Conservation (phyloP, 2,329 filamentous ascomycete genomes). For the Fusarium sp. region DNA sequence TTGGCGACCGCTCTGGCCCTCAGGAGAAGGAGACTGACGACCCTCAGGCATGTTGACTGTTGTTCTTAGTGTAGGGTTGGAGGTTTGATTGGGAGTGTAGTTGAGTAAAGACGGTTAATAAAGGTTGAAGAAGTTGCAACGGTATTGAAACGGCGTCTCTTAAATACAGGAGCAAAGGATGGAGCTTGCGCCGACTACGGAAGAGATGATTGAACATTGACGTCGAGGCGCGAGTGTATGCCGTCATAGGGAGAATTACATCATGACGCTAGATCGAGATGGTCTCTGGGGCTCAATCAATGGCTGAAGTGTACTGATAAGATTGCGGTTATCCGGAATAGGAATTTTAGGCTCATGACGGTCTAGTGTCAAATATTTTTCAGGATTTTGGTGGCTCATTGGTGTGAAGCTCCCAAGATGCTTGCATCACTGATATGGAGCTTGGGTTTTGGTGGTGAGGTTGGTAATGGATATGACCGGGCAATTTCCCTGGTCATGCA, state of each 20-base stretch:
- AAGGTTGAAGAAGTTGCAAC: constrained; percentile 3
- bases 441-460: background rate
- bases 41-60: constrained; percentile 75
- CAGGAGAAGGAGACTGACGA: constrained; percentile 82
- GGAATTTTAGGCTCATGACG: background rate
- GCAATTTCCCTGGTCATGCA: background rate
- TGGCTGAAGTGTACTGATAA: background rate
- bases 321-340: background rate
- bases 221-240: constrained; percentile 40
- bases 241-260: constrained; percentile 46
- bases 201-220: constrained; percentile 40
- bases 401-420: constrained; percentile 15
- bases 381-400: constrained; percentile 9
- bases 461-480: background rate
- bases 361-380: constrained; percentile 9
- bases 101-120: background rate
- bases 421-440: background rate
- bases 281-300: constrained; percentile 6
- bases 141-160: background rate
- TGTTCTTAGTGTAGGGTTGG: constrained; percentile 7
- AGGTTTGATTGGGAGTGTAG: background rate
- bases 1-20: constrained; percentile 75
- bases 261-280: constrained; percentile 40
- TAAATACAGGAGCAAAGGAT: constrained; percentile 16
- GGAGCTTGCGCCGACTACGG: background rate